phyloP scores from a whole-genome alignment of 768 basidiomycete genomes.

The Russula lepida region DNA sequence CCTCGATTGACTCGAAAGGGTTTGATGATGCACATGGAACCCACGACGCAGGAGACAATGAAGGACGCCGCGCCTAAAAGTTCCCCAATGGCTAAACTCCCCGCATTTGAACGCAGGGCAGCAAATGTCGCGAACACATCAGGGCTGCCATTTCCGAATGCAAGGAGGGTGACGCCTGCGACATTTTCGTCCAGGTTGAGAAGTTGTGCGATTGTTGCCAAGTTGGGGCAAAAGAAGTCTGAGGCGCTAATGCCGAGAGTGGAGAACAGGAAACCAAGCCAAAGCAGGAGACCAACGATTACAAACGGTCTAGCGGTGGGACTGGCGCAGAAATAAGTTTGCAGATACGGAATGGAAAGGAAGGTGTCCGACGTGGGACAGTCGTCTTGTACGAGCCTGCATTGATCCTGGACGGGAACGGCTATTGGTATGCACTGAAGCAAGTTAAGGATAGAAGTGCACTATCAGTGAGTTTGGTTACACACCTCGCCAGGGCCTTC shows the following conservation, averaged over 20 bases:
- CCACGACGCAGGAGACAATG: conserved; percentile 93
- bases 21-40: conserved; percentile 95
- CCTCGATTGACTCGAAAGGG: conserved; percentile 78
- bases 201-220: conserved; percentile 78
- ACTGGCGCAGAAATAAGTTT: conserved; percentile 61
- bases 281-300: conserved; percentile 58
- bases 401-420: conserved; percentile 48
- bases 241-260: conserved; percentile 92
- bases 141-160: conserved; percentile 95
- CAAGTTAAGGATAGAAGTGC: neutral
- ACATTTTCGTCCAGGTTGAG: conserved; percentile 88
- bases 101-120: conserved; percentile 78
- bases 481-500: conserved; percentile 11
- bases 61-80: conserved; percentile 92
- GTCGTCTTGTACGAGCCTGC: conserved; percentile 47
- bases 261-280: conserved; percentile 90
- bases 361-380: conserved; percentile 57
- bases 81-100: conserved; percentile 89
- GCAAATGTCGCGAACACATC: conserved; percentile 96
- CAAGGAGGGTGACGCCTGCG: conserved; percentile 93
- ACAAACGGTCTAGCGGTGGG: conserved; percentile 45
- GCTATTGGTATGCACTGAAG: conserved; percentile 59
- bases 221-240: conserved; percentile 96
- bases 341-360: conserved; percentile 62
- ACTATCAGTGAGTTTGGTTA: neutral